Base-by-base conservation (phyloP, 176 grass and related monocot species). In the Oryza meyeriana region DNA sequence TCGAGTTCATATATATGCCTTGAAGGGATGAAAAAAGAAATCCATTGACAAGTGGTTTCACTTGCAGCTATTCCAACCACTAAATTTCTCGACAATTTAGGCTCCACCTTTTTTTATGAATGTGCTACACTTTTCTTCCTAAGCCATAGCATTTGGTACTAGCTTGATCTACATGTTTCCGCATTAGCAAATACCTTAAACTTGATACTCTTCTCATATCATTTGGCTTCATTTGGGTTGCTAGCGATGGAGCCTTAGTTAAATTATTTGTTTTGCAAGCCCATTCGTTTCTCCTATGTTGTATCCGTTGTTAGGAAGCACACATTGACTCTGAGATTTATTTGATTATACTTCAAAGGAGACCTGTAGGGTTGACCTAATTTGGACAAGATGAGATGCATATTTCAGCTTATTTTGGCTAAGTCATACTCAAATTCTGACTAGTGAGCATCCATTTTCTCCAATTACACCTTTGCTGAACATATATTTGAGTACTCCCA, bases 381-480 rank as follows among this genome's bases (percentile, higher is more conserved):
- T 48, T 74, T 48, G 9, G 22, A 39, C 44, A 48, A 16, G 24
- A 28, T 66, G 3, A 48, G 31, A 50, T 77, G 34, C 32, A 41
- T 40, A n/a, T 85, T 64, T 80, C 14, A 41, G 25, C 12, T 24
- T 62, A 40, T 4, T 26, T 27, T 44, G 32, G 12, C 42, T 44
- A 42, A 44, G 32, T 81, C 14, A 34, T 75, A 34, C 26, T 61
- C 76, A 72, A 57, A 13, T 55, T 85, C 14, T 75, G 76, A 59
- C 22, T n/a, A 25, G n/a, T 11, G 22, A 47, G 28, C 47, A 63
- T 79, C 75, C 36, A 61, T 80, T 66, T 63, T 68, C 39, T 42
- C 35, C 14, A 11, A 22, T 29, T 42, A 76, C 55, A 64, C 11
- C 4, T 82, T 6, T 64, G 62, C 5, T 87, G 25, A 50, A 64